A percentile compares a stretch with the other conserved stretches of the same genome.
phyloP scores from a whole-genome alignment of 495 filamentous ascomycete genomes.

The Niebla homalea region DNA sequence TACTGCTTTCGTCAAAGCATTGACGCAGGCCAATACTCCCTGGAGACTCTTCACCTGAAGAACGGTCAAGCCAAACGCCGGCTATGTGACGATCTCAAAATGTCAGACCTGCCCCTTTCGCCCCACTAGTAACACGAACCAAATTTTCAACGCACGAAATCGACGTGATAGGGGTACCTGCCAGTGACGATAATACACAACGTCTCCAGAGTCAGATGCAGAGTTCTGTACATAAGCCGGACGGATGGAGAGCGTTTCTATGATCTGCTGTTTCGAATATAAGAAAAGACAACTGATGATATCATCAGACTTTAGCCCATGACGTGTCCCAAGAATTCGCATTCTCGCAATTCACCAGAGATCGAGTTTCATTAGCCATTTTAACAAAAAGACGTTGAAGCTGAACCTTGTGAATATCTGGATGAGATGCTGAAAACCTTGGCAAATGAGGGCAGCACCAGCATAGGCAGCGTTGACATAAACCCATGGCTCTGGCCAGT shows the following conservation, averaged over 20 bases:
- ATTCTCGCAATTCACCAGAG: conserved; percentile 37
- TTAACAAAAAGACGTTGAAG: conserved; percentile 91
- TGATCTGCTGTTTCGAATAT: conserved; percentile 56
- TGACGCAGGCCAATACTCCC: not conserved
- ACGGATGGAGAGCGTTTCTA: conserved; percentile 63
- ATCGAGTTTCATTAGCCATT: conserved; percentile 94
- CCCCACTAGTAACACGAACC: conserved; percentile 88
- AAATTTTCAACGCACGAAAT: conserved; percentile 83
- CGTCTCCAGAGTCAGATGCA: conserved; percentile 64
- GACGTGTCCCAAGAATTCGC: no score
- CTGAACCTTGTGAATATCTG: conserved; percentile 50
- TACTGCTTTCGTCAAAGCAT: not conserved
- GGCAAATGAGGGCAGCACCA: conserved; percentile 66
- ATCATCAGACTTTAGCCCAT: no score
- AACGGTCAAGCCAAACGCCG: not conserved
- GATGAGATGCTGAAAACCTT: conserved; percentile 63
- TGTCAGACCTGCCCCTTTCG: conserved; percentile 59
- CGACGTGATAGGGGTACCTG: conserved; percentile 83
- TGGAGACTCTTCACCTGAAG: no score
- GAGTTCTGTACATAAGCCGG: conserved; percentile 70
- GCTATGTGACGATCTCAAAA: not conserved
- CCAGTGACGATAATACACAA: conserved; percentile 95
- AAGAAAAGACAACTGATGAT: conserved; percentile 71
- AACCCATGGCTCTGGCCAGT: no score
- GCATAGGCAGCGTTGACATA: conserved; percentile 95